phyloP scores from a whole-genome alignment of 208 protist species.

The Leishmania aethiopica region DNA sequence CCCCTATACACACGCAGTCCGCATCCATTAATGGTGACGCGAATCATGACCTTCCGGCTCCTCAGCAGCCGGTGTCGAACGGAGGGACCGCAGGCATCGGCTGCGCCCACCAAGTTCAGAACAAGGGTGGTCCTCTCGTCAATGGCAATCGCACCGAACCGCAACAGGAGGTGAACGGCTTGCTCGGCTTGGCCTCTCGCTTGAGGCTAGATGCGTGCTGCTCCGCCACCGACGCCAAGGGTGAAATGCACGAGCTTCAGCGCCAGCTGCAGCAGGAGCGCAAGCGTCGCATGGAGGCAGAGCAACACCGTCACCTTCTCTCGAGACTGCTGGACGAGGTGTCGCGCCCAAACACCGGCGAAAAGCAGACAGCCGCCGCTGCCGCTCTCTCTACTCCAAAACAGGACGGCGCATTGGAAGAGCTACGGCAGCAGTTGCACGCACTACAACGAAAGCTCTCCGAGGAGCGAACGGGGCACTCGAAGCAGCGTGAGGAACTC shows the following conservation, averaged over 20 bases:
- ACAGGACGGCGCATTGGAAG: not conserved
- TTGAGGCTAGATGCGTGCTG: not conserved
- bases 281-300: slow-evolving; percentile 9
- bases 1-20: not conserved
- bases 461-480: not conserved
- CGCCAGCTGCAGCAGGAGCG: slow-evolving; percentile 18
- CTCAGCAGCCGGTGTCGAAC: not conserved
- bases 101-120: not conserved
- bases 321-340: not conserved
- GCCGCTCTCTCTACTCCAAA: not conserved
- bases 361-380: not conserved
- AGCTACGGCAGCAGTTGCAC: slow-evolving; percentile 19
- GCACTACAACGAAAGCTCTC: slow-evolving; percentile 7
- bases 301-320: not conserved
- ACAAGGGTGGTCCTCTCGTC: not conserved
- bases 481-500: not conserved
- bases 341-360: not conserved
- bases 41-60: not conserved
- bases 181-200: not conserved
- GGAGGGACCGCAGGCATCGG: not conserved
- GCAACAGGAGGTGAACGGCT: not conserved
- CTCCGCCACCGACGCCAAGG: not conserved
- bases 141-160: not conserved
- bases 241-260: slow-evolving; percentile 14
- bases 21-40: not conserved